Percentiles rank a stretch among this genome's conserved stretches.
Conservation (phyloP, 164 flowering plant species). For the Vitis labrusca region DNA sequence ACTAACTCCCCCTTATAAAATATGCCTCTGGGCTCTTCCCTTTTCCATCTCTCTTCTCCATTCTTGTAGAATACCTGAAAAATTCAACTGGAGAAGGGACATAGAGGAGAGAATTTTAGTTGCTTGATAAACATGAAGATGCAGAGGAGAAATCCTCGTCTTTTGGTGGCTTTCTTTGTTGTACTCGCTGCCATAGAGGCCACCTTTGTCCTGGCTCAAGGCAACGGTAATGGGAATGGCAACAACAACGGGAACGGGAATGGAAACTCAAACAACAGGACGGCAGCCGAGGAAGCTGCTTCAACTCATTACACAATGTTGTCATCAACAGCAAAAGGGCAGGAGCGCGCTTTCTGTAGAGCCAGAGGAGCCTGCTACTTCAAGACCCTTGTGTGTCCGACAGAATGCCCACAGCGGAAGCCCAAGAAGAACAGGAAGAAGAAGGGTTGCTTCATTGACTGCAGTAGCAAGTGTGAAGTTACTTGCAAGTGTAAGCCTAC, state of each 20-base stretch:
- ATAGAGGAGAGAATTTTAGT: not conserved
- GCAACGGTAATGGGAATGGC: not conserved
- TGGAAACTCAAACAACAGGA: not conserved
- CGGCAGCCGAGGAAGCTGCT: constrained; percentile 15
- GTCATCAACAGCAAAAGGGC: constrained; percentile 24
- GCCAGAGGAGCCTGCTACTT: constrained; percentile 31
- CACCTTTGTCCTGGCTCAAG: constrained; percentile 6
- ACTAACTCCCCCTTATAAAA: not conserved
- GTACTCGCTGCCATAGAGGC: constrained; percentile 3
- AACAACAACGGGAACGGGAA: constrained; percentile 1
- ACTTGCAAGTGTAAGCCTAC: constrained; percentile 56
- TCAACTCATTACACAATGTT: constrained; percentile 29
- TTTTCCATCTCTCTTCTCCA: not conserved
- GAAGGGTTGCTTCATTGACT: constrained; percentile 62
- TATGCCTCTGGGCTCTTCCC: not conserved
- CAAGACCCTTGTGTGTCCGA: constrained; percentile 45
- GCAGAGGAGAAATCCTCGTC: constrained; percentile 7
- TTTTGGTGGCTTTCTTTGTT: constrained; percentile 16
- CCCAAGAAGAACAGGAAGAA: constrained; percentile 48
- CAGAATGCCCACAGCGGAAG: constrained; percentile 50
- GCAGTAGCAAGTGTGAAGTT: constrained; percentile 62
- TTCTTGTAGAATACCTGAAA: not conserved
- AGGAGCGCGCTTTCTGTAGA: constrained; percentile 37
- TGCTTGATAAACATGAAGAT: constrained; percentile 3
- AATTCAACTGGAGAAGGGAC: too few relatives aligned